phyloP scores from a whole-genome alignment of 495 filamentous ascomycete genomes.

The Lophiotrema nucula region DNA sequence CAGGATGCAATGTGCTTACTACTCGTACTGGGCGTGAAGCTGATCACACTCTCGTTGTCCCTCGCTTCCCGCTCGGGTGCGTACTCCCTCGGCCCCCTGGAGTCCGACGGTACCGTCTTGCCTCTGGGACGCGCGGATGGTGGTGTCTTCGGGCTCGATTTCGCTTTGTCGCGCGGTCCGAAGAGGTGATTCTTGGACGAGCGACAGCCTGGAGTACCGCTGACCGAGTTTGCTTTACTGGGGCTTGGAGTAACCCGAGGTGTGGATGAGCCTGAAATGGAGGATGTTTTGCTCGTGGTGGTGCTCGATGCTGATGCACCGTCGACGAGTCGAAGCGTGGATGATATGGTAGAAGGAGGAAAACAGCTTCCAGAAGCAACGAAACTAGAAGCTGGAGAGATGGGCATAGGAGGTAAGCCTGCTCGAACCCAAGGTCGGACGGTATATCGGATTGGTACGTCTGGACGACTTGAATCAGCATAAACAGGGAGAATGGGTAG shows the following conservation, averaged over 20 bases:
- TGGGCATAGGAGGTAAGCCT: background rate
- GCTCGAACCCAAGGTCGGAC: constrained; percentile 22
- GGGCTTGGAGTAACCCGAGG: background rate
- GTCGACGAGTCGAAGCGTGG: background rate
- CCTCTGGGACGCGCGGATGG: constrained; percentile 6
- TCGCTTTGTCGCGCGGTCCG: background rate
- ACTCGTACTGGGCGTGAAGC: constrained; percentile 10
- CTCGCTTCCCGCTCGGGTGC: too few relatives aligned
- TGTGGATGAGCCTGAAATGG: background rate
- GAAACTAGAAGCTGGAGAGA: background rate
- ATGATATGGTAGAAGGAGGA: background rate
- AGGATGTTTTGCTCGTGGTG: background rate
- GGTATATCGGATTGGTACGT: constrained; percentile 9
- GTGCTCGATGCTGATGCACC: background rate
- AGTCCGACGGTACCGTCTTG: constrained; percentile 9
- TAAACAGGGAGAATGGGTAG: constrained; percentile 3
- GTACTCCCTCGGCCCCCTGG: too few relatives aligned
- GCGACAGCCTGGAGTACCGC: too few relatives aligned
- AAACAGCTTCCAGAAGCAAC: too few relatives aligned
- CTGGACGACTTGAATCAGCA: constrained; percentile 19
- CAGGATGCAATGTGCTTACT: constrained; percentile 20
- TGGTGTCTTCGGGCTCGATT: constrained; percentile 13
- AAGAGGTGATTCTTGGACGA: background rate
- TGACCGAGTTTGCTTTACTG: background rate
- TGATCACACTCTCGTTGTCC: constrained; percentile 14